Conservation (phyloP, 257 asterid species). For the Leptodermis oblonga region DNA sequence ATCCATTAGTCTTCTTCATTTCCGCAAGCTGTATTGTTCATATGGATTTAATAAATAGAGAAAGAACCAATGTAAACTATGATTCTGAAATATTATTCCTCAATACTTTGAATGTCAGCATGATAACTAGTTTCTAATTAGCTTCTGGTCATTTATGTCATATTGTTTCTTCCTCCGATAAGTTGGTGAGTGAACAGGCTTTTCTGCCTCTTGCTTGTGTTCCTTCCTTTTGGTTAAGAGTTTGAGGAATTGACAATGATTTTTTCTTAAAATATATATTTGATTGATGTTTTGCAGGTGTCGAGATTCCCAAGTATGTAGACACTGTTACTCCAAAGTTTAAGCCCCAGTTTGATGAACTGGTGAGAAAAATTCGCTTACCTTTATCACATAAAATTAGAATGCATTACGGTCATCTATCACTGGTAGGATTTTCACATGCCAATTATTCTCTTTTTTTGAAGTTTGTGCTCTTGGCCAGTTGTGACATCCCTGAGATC, state of each 20-base stretch:
- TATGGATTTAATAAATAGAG: too few relatives aligned
- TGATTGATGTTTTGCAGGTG: constrained; percentile 39
- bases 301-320: constrained; percentile 75
- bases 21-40: background rate
- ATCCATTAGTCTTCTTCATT: background rate
- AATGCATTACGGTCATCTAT: background rate
- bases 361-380: constrained; percentile 45
- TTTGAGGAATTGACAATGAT: constrained; percentile 16
- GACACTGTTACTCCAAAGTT: constrained; percentile 86
- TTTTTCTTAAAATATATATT: background rate
- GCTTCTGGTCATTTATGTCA: too few relatives aligned
- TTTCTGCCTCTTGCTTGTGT: background rate
- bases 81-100: background rate
- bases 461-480: background rate
- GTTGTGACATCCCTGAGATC: background rate
- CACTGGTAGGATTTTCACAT: background rate
- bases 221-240: background rate
- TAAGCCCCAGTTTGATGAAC: constrained; percentile 81
- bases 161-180: background rate
- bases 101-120: background rate
- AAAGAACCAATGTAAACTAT: background rate
- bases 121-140: background rate
- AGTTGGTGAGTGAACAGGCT: background rate
- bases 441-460: background rate
- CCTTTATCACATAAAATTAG: background rate